Base-by-base conservation (phyloP, 257 asterid genomes). In the Prunella vulgaris region DNA sequence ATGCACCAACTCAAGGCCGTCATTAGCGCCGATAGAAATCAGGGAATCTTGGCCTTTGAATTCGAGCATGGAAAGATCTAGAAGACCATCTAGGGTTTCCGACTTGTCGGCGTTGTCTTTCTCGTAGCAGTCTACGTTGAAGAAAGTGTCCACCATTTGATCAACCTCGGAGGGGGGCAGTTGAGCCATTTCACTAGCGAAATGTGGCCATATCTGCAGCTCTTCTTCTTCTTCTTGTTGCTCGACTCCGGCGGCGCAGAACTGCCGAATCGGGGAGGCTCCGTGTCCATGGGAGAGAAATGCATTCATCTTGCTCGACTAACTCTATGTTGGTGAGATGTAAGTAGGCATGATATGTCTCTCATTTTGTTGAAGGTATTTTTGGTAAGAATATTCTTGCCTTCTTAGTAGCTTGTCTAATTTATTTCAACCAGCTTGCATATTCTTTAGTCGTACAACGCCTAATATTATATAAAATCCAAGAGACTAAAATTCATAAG, bases 1-100 rank as follows among this genome's bases (percentile, higher is more conserved):
- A 67, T 87, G 94, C 69, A 87, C 90, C 48, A 87, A 66, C n/a
- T 84, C 77, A 1, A 87, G 86, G 56, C 90, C 93, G n/a, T 74
- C 78, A 66, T 83, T 84, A 5, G 80, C 84, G 8, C 60, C 69
- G 10, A 75, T 58, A 56, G 28, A 52, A 74, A 0, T n/a, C 5
- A 4, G 25, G 15, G 48, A 48, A 58, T 61, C 15, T 49, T 69
- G 9, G 20, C 60, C 67, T 21, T 42, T 12, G 65, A 60, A 15
- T 70, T 32, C 30, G 54, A 15, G 3, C 54, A 48, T 48, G 2
- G 54, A 15, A 48, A 20, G 60, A 7, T 8, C n/a, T 21, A 18
- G 60, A 22, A 8, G 3, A 22, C 14, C 21, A 18, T n/a, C 56
- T 9, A 2, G 32, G 0, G 5, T 33, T 0, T 15, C 7, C 9